phyloP scores from a whole-genome alignment of 331 rosid species.

The Quercus lobata region DNA sequence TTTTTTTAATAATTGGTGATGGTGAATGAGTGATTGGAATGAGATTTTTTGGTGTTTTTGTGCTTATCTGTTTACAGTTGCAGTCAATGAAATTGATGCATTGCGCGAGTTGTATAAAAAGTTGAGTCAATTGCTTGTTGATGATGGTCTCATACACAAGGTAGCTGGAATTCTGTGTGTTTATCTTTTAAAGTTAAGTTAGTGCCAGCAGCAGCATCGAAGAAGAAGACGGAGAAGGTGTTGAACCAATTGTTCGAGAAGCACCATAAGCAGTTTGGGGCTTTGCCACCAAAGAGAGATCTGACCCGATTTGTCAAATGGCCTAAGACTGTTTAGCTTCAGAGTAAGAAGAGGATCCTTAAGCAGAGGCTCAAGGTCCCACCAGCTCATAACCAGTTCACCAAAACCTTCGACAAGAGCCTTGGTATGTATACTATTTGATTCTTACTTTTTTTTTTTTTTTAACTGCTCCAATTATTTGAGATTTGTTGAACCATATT shows the following conservation, averaged over 20 bases:
- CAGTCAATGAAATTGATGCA: slow-evolving; percentile 72
- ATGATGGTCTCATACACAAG: slow-evolving; percentile 74
- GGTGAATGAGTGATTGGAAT: background rate
- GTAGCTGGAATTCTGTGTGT: slow-evolving; percentile 21
- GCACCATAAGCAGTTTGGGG: too few relatives aligned
- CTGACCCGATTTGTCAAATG: too few relatives aligned
- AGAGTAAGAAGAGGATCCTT: too few relatives aligned
- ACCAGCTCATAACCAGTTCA: slow-evolving; percentile 51
- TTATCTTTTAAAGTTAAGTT: background rate
- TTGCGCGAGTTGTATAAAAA: slow-evolving; percentile 61
- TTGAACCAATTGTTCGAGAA: too few relatives aligned
- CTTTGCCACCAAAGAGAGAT: too few relatives aligned
- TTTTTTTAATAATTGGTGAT: background rate
- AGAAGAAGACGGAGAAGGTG: too few relatives aligned
- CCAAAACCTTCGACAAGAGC: slow-evolving; percentile 11
- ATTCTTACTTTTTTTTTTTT: background rate
- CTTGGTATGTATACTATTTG: slow-evolving; percentile 39
- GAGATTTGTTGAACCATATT: too few relatives aligned
- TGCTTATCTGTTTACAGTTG: slow-evolving; percentile 33
- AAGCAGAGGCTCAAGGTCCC: too few relatives aligned
- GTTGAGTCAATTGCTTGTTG: slow-evolving; percentile 55
- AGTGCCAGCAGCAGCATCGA: too few relatives aligned
- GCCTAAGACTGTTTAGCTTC: too few relatives aligned
- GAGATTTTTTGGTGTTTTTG: background rate
- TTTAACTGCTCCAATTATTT: too few relatives aligned